phyloP scores from a whole-genome alignment of 257 asterid species.

The Rauvolfia tetraphylla region DNA sequence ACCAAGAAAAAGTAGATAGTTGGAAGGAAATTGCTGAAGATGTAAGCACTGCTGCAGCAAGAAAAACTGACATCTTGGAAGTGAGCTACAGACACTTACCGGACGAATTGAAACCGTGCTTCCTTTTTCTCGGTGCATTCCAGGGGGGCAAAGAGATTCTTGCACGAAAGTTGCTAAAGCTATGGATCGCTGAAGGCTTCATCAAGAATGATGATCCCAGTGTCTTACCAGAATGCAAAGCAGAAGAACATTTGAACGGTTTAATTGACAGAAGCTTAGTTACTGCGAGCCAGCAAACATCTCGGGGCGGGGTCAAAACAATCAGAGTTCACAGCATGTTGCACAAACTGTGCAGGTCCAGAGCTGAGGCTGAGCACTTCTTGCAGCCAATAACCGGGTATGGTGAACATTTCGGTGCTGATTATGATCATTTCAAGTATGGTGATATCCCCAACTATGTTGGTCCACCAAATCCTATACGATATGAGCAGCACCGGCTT shows the following conservation, averaged over 20 bases:
- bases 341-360: background rate
- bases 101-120: background rate
- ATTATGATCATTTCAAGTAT: background rate
- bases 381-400: background rate
- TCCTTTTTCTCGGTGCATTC: background rate
- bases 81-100: background rate
- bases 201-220: background rate
- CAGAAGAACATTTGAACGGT: background rate
- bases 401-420: background rate
- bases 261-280: background rate
- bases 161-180: background rate
- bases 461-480: background rate
- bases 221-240: background rate
- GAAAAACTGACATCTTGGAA: background rate
- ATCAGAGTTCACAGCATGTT: background rate
- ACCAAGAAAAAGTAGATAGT: background rate
- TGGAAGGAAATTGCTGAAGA: background rate
- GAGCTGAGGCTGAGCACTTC: background rate
- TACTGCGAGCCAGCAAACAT: background rate
- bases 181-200: slow-evolving; percentile 9
- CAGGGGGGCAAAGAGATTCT: background rate
- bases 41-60: background rate
- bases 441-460: background rate
- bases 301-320: background rate
- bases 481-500: background rate